Base-by-base conservation (phyloP, 2,329 filamentous ascomycete genomes). In the Fusarium sp. region DNA sequence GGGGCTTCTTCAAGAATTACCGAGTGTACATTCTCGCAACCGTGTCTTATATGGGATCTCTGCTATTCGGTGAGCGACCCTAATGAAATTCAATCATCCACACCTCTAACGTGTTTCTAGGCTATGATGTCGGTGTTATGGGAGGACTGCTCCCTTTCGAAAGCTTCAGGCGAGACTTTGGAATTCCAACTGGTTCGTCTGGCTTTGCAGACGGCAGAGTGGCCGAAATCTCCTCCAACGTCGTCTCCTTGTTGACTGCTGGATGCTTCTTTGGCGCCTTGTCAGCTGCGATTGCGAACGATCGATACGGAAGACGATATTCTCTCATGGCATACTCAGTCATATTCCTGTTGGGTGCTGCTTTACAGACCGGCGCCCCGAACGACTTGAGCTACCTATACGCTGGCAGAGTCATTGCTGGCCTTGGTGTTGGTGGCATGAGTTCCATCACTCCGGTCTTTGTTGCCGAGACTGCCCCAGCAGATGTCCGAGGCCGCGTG, bases 341-440 rank as follows among this genome's bases (percentile, higher is more conserved):
- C 15, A 20, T 59, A 10, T 59, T 59, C 56, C 4, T 59, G 22
- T 4, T 59, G 11, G 35, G 56, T 20, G 56, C 56, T 40, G 35
- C 56, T 15, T 30, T 59, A 25, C 56, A 59, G 35, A 59, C 56
- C 4, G 77, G 54, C 25, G 32, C 20, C 1, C 33, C 54, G 7
- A 57, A 38, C 3, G 54, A 57, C 54, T 12, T 57, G 54, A 35
- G 33, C 33, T 57, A 57, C 20, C 14, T 57, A 9, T 57, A 57
- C 15, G 54, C 20, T n/a, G 54, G 54, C 9, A 38, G 54, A 27
- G 54, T 57, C 33, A 57, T 57, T 25, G 54, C 54, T 4, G 54
- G 77, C 10, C 68, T 79, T 6, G 77, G 77, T 7, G 69, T 79
- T n/a, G 77, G 77, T 6, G 76, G 75, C 17, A 76, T 72, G 70